A percentile compares a stretch with the other conserved stretches of the same genome.
Conservation (phyloP, 345 rosid genomes). For the Gossypium stocksii region DNA sequence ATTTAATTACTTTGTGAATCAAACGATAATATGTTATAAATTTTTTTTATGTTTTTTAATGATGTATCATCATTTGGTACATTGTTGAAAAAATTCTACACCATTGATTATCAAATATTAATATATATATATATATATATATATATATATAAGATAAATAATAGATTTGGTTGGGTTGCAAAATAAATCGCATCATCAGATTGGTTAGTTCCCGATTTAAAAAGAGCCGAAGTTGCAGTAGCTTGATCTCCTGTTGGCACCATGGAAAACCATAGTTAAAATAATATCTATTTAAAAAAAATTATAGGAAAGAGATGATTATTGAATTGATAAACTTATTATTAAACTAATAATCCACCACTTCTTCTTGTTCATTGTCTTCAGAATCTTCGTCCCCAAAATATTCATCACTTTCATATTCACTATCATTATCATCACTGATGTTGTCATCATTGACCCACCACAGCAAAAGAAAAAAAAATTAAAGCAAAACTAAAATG, state of each 20-base stretch:
- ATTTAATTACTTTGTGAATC: no score
- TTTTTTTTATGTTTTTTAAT: no score
- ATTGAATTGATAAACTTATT: not conserved
- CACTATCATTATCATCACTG: not conserved
- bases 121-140: not conserved
- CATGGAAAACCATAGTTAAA: not conserved
- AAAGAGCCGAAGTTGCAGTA: not conserved
- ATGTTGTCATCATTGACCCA: not conserved
- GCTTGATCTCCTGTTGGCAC: not conserved
- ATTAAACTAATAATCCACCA: not conserved
- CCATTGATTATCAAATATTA: no score
- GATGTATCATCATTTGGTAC: no score
- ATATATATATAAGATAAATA: not conserved
- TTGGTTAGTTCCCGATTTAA: not conserved
- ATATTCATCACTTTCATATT: not conserved
- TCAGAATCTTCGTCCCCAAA: not conserved
- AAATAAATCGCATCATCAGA: not conserved
- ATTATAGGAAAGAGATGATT: not conserved
- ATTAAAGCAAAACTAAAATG: not conserved
- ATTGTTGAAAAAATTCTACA: no score
- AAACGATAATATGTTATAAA: no score
- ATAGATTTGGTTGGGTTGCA: not conserved
- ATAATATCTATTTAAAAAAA: not conserved
- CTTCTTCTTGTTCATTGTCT: not conserved
- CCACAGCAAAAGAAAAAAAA: not conserved